A percentile compares a stretch with the other conserved stretches of the same genome.
phyloP scores from a whole-genome alignment of 2,329 filamentous ascomycete genomes.

The Trichoderma polysporum region DNA sequence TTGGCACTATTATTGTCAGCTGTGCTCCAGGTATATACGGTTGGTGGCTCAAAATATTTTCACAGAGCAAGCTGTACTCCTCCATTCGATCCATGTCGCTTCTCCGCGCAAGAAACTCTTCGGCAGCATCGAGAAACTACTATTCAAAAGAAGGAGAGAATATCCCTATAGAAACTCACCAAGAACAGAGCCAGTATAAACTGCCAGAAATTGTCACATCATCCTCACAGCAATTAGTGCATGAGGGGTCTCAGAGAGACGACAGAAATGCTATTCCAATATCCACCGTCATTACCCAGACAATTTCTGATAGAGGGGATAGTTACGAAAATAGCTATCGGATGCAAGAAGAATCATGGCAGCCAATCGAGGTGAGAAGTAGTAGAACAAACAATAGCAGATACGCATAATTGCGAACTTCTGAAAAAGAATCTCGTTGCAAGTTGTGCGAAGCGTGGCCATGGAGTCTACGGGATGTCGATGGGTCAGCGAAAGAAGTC shows the following conservation, averaged over 20 bases:
- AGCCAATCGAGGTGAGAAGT: not conserved
- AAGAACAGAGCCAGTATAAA: not conserved
- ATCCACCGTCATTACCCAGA: constrained; percentile 5
- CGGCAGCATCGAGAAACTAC: not conserved
- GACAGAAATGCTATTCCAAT: not conserved
- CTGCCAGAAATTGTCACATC: not conserved
- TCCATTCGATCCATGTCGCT: not conserved
- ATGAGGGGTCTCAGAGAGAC: not conserved
- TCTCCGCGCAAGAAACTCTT: not conserved
- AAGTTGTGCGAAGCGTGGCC: not conserved
- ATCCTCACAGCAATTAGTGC: not conserved
- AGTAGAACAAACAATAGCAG: not conserved
- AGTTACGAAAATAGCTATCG: not conserved
- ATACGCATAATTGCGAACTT: not conserved
- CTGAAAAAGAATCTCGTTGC: not conserved
- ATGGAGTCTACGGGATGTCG: too few species aligned
- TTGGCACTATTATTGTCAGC: constrained; percentile 3
- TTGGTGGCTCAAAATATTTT: constrained; percentile 11
- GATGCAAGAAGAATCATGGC: not conserved
- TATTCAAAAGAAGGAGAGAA: not conserved
- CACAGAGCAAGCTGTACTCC: not conserved
- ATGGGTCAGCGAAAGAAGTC: too few species aligned
- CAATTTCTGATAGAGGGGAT: not conserved
- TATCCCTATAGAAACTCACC: not conserved
- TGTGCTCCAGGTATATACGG: constrained; percentile 3